Conservation (phyloP, 495 filamentous ascomycete species). For the Hypoxylon rickii region DNA sequence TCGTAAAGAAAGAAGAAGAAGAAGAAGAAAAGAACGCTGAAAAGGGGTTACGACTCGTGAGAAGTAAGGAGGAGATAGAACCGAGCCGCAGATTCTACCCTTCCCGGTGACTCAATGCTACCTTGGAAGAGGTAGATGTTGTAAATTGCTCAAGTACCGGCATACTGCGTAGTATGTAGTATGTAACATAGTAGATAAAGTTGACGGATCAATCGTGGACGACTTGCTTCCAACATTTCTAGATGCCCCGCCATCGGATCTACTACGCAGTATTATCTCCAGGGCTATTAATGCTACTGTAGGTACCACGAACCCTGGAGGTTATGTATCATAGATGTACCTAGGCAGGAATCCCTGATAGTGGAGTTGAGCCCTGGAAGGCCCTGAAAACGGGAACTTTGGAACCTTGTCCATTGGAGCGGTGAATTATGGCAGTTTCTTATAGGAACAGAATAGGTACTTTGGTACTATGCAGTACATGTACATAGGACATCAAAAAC, state of each 20-base stretch:
- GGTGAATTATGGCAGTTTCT: conserved; percentile 11
- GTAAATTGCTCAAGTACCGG: neutral
- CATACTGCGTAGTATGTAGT: neutral
- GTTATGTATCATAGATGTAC: too few species aligned
- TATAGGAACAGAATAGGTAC: too few species aligned
- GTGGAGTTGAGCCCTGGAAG: too few species aligned
- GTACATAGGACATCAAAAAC: too few species aligned
- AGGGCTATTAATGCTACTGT: too few species aligned
- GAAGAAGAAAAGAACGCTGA: neutral
- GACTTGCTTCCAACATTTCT: too few species aligned
- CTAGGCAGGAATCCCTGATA: too few species aligned
- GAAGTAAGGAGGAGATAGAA: neutral
- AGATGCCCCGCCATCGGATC: conserved; percentile 22
- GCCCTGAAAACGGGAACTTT: too few species aligned
- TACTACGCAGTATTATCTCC: too few species aligned
- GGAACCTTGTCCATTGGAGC: conserved; percentile 9
- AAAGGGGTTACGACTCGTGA: neutral
- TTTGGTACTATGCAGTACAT: too few species aligned
- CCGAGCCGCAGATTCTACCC: neutral
- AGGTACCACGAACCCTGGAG: too few species aligned
- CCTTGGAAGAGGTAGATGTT: neutral
- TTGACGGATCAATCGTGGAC: neutral
- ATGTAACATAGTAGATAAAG: neutral
- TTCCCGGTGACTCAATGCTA: conserved; percentile 6
- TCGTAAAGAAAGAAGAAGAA: neutral